Conservation (phyloP, 495 filamentous ascomycete species). For the Penicillium soppii region DNA sequence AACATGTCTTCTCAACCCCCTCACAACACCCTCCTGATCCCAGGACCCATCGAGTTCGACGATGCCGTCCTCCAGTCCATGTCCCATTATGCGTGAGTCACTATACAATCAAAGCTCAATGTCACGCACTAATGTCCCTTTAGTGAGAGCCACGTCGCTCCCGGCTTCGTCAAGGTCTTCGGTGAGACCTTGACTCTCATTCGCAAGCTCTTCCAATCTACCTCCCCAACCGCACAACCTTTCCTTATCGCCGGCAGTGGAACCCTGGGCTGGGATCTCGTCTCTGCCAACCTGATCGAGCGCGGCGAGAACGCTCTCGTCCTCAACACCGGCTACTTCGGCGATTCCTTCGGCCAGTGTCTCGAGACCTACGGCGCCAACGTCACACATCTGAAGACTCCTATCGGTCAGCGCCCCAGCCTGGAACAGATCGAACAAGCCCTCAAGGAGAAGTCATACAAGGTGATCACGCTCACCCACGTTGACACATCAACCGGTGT, state of each 20-base stretch:
- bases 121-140: constrained; percentile 7
- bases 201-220: constrained; percentile 89
- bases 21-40: constrained; percentile 86
- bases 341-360: constrained; percentile 90
- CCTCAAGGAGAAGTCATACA: constrained; percentile 84
- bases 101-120: not conserved
- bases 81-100: constrained; percentile 85
- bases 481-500: constrained; percentile 97
- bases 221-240: constrained; percentile 77
- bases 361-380: constrained; percentile 86
- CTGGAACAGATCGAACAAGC: constrained; percentile 83
- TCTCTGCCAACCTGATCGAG: constrained; percentile 87
- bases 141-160: constrained; percentile 89
- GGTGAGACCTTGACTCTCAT: constrained; percentile 85
- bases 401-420: constrained; percentile 86
- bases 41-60: constrained; percentile 97
- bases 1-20: constrained; percentile 75
- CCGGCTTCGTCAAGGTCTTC: constrained; percentile 85
- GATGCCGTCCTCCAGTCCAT: constrained; percentile 95
- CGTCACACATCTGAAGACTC: constrained; percentile 83
- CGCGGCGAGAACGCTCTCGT: constrained; percentile 87
- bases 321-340: constrained; percentile 95
- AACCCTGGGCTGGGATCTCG: constrained; percentile 94
- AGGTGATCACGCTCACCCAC: constrained; percentile 90
- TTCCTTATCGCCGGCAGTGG: constrained; percentile 93